These are phyloP conservation scores for Canna indica DNA, from an alignment of 176 grass and related monocot species.

Conservation along the genomic window DNA sequence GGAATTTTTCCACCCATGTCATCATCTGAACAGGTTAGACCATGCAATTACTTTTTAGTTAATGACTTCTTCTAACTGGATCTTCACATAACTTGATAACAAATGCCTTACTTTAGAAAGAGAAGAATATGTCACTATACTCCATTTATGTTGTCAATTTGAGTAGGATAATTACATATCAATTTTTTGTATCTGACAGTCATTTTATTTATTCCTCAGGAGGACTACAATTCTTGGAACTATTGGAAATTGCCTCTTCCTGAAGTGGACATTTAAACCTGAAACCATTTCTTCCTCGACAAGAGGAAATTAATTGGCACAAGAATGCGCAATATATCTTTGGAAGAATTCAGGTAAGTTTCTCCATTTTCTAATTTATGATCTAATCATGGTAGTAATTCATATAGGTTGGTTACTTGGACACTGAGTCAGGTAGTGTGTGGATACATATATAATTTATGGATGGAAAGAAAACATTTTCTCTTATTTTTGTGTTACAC, in stretches of 20 bases:
- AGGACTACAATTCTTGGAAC: slow-evolving; percentile 80
- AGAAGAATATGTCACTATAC: too few relatives aligned
- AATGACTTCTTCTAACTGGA: not conserved
- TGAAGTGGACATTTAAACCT: slow-evolving; percentile 50
- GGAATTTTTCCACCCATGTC: slow-evolving; percentile 85
- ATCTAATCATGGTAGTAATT: too few relatives aligned
- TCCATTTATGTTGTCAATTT: not conserved
- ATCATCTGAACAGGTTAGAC: slow-evolving; percentile 53
- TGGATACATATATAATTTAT: too few relatives aligned
- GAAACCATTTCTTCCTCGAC: not conserved
- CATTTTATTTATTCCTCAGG: slow-evolving; percentile 29
- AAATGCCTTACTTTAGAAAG: not conserved
- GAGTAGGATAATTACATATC: not conserved
- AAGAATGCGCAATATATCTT: not conserved
- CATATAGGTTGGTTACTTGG: too few relatives aligned
- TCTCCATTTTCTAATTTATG: not conserved
- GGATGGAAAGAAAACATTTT: too few relatives aligned
- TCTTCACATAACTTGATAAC: not conserved
- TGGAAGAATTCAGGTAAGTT: not conserved
- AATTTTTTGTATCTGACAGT: slow-evolving; percentile 8
- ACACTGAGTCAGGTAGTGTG: too few relatives aligned
- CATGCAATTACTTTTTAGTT: not conserved
- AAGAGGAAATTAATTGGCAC: not conserved
- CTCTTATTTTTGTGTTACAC: too few relatives aligned
- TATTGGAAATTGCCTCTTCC: slow-evolving; percentile 81